Percentiles rank a stretch among this genome's conserved stretches.
Evolutionary conservation across 2,329 filamentous ascomycete species (phyloP).

Genomic region (Curvularia eragrostidis): DNA sequence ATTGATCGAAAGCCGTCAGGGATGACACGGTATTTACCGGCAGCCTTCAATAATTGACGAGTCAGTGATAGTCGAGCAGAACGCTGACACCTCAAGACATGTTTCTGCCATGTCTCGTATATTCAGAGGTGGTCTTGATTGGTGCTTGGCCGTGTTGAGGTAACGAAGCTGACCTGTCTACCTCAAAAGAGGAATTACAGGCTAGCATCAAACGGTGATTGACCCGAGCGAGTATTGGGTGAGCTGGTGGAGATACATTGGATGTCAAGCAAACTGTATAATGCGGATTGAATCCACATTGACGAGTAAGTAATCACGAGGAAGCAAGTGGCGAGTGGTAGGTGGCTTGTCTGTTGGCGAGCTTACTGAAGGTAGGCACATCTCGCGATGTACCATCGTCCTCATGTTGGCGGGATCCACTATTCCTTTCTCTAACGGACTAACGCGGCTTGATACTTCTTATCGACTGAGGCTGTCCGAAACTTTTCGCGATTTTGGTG

Average conservation of each 20-base stretch:
- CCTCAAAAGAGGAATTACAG: conserved; percentile 12
- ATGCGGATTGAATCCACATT: conserved; percentile 4
- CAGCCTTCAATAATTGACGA: conserved; percentile 6
- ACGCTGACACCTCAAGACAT: conserved; percentile 4
- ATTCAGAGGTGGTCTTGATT: conserved; percentile 3
- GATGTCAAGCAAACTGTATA: conserved; percentile 5
- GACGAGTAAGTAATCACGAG: conserved; percentile 3
- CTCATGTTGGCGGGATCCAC: conserved; percentile 10
- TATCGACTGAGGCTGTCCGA: background rate
- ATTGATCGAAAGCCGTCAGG: conserved; percentile 1
- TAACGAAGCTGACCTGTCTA: conserved; percentile 7
- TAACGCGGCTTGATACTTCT: conserved; percentile 6
- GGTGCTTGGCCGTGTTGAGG: conserved; percentile 4
- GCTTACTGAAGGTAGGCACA: conserved; percentile 6
- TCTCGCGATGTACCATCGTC: conserved; percentile 15
- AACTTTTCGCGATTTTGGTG: conserved; percentile 4
- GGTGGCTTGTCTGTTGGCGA: conserved; percentile 5
- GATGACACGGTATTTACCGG: conserved; percentile 1
- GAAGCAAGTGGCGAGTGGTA: background rate
- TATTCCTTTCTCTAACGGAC: conserved; percentile 10
- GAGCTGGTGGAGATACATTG: conserved; percentile 7
- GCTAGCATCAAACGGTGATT: conserved; percentile 11
- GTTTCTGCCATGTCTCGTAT: conserved; percentile 10
- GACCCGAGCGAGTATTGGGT: no score
- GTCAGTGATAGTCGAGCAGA: conserved; percentile 14